Base-by-base conservation (phyloP, 768 basidiomycete genomes). In the Pulveroboletus sp. region DNA sequence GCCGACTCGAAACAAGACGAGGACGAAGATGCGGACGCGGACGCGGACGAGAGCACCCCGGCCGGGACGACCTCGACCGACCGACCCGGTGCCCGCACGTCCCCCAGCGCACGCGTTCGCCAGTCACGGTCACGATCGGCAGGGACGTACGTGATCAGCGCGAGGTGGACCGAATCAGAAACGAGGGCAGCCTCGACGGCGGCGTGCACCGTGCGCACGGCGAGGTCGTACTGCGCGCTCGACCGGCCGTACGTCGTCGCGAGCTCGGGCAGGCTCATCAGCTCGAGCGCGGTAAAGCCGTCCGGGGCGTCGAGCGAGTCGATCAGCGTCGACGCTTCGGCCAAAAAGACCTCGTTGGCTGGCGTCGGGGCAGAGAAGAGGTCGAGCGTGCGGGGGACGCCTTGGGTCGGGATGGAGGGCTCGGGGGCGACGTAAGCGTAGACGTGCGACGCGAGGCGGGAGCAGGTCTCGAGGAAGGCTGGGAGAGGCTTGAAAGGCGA, bases 221-320 rank as follows among this genome's bases (percentile, higher is more conserved):
- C 80, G 30, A 68, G 54, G 6, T 47, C 47, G 66, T 86, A 86
- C 58, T 82, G 75, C 42, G 77, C 75, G 63, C 84, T 84, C 6
- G 70, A 63, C 23, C 61, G 49, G 12, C 83, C 85, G 49, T 77
- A 69, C 7, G 63, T 63, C 13, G 65, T 53, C 23, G 77, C 77
- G 32, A 87, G 65, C 12, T 74, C 68, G 14, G 71, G 58, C 6
- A 90, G 70, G 16, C 73, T 73, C 1, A 72, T 68, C 35, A 90
- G 60, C 51, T 84, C 78, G 42, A 88, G 67, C 7, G 83, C 84
- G 24, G 81, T 84, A 54, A 90, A 90, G 10, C 70, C 63, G 43
- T 77, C 75, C 2, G 22, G 13, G 1, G 49, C 4, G 16, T 79
- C 72, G 26, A 82, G 63, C 57, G 84, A 79, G 57, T 81, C 77